Evolutionary conservation across 768 basidiomycete species (phyloP), one percentile per base, ranked within the genome.

Genomic region (Termitomyces sp.): DNA sequence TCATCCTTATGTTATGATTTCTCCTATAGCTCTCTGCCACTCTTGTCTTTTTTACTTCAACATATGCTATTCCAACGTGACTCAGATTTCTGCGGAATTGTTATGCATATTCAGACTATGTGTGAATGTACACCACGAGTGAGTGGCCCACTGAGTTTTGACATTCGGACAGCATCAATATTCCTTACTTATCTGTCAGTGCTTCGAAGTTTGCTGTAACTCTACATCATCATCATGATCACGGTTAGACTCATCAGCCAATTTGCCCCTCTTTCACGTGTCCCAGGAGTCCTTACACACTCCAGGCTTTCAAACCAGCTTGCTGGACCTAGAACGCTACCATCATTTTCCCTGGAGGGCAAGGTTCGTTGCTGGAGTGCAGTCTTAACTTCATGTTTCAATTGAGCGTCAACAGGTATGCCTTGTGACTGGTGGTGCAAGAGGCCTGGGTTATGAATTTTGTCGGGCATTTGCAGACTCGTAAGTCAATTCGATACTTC

Each of bases 371-470:
- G n/a, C 32, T 25, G 16, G 25, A n/a, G 6, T n/a, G 32, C 40
- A 16, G 47, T 38, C 52, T 52, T 43, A 2, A 54, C 13, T 53
- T 25, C 35, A 22, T 13, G 32, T 33, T 27, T 25, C 15, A 20
- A 53, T 31, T 48, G 40, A 7, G 54, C 27, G 53, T 33, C 18
- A 7, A 64, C 18, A 96, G 86, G 93, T 94, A 51, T 92, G 91
- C 72, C 74, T 95, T 62, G 86, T 98, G 48, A 98, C 96, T 36
- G 96, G 96, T 43, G 96, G 87, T 51, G 96, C 94, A 12, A 80
- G 90, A 63, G 96, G 96, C 7, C 75, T 98, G 43, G 96, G 96
- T 7, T 80, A 89, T 60, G 88, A 93, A 69, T 93, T 98, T 67
- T 94, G 93, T 67, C 82, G 86, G 43, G 94, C 94, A 12, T 94